A percentile compares a stretch with the other conserved stretches of the same genome.
These are phyloP conservation scores for Globisporangium apiculatum DNA, from an alignment of 352 stramenopile species.

Conservation along the genomic window DNA sequence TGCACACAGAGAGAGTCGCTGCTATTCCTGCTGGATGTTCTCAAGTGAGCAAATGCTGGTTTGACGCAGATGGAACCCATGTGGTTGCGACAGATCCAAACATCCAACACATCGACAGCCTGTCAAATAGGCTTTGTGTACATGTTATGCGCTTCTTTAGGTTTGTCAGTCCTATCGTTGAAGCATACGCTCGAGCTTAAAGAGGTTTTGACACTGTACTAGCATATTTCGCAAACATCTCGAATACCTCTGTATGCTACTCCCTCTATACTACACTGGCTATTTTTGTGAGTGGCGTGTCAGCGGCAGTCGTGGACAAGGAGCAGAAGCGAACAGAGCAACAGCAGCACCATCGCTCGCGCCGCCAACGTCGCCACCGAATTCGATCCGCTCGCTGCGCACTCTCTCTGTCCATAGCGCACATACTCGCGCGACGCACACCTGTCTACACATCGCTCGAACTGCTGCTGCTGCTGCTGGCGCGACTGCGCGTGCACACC, in stretches of 20 bases:
- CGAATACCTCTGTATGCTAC: too few species aligned
- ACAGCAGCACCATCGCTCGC: neutral
- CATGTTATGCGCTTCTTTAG: too few species aligned
- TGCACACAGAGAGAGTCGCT: neutral
- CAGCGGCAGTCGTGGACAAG: neutral
- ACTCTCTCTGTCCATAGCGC: neutral
- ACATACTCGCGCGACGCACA: too few species aligned
- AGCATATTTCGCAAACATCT: too few species aligned
- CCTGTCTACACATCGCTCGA: neutral
- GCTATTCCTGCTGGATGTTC: too few species aligned
- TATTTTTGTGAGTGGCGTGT: neutral
- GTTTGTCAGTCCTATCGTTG: neutral
- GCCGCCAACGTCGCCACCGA: too few species aligned
- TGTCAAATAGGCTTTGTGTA: neutral
- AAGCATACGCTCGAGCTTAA: neutral
- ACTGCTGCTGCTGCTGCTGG: too few species aligned
- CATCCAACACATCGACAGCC: neutral
- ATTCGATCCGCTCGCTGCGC: too few species aligned
- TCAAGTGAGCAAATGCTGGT: too few species aligned
- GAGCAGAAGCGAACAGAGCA: neutral
- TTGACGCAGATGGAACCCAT: too few species aligned
- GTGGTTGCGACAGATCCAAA: neutral
- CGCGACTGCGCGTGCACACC: too few species aligned
- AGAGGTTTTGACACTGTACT: too few species aligned
- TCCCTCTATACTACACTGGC: neutral